These are phyloP conservation scores for Coemansia sp. DNA, from an alignment of 192 early-diverging fungal species.

Conservation along the genomic window DNA sequence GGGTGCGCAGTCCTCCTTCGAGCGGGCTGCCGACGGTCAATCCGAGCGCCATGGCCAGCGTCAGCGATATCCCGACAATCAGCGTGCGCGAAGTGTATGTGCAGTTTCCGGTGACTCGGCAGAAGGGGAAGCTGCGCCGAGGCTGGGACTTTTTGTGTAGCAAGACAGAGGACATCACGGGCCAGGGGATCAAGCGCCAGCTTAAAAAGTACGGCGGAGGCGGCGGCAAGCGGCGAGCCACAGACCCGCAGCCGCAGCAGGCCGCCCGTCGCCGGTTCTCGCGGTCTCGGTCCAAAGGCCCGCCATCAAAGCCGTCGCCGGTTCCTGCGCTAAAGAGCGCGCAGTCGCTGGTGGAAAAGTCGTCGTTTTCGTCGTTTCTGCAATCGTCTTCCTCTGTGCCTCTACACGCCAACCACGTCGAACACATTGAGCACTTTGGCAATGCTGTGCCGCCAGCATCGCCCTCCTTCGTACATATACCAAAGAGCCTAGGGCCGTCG, in stretches of 20 bases:
- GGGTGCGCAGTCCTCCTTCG: constrained; percentile 26
- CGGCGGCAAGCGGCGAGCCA: constrained; percentile 46
- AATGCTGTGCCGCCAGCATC: constrained; percentile 20
- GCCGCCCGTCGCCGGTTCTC: constrained; percentile 15
- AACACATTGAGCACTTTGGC: too few relatives aligned
- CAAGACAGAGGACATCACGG: constrained; percentile 52
- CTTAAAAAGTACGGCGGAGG: constrained; percentile 48
- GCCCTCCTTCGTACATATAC: constrained; percentile 36
- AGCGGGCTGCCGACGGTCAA: constrained; percentile 20
- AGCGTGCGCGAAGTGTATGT: constrained; percentile 52
- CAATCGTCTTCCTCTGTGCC: neutral
- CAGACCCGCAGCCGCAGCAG: constrained; percentile 15
- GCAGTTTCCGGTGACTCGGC: constrained; percentile 35
- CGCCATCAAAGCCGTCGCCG: neutral
- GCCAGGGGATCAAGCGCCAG: constrained; percentile 47
- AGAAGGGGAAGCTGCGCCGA: constrained; percentile 40
- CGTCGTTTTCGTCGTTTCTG: neutral
- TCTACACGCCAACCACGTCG: constrained; percentile 14
- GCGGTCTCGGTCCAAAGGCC: neutral
- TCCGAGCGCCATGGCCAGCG: constrained; percentile 21
- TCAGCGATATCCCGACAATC: constrained; percentile 40
- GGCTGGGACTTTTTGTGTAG: constrained; percentile 52
- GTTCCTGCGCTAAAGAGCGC: neutral
- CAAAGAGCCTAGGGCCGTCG: constrained; percentile 10
- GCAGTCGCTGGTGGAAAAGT: neutral